These are phyloP conservation scores for Ophiocordyceps robertsii DNA, from an alignment of 2,329 filamentous ascomycete species.

Conservation along the genomic window DNA sequence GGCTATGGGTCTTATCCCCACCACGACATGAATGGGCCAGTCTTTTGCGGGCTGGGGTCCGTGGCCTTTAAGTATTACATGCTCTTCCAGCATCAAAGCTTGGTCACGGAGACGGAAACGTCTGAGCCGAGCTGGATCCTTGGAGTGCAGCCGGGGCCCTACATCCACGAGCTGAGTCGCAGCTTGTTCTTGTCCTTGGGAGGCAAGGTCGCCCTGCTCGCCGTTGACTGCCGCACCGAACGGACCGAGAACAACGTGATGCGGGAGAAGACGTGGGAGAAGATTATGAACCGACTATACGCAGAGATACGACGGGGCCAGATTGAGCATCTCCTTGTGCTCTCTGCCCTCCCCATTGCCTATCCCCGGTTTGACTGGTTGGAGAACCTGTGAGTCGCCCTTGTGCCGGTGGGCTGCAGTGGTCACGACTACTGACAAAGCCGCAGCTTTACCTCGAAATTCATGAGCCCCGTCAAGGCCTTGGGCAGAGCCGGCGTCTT, in stretches of 20 bases:
- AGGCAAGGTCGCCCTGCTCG: constrained; percentile 65
- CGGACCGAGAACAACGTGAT: constrained; percentile 73
- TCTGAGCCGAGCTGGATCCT: constrained; percentile 88
- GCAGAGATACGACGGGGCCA: constrained; percentile 70
- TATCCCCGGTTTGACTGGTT: constrained; percentile 64
- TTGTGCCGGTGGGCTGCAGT: background rate
- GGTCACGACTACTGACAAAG: constrained; percentile 13
- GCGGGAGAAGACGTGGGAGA: constrained; percentile 67
- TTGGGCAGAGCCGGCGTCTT: constrained; percentile 71
- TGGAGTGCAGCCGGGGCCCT: constrained; percentile 68
- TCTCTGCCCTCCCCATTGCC: constrained; percentile 73
- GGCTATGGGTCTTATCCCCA: constrained; percentile 90
- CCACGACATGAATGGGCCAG: constrained; percentile 78
- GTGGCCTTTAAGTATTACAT: constrained; percentile 98
- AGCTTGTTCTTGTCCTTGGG: constrained; percentile 80
- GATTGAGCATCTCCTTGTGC: constrained; percentile 78
- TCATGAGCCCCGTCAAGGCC: constrained; percentile 83
- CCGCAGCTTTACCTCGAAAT: constrained; percentile 61
- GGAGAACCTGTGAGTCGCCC: constrained; percentile 47
- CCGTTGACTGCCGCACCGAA: constrained; percentile 84
- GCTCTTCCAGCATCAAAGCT: constrained; percentile 93
- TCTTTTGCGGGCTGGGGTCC: constrained; percentile 79
- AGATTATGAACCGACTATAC: constrained; percentile 75
- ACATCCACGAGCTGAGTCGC: constrained; percentile 75
- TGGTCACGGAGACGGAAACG: constrained; percentile 64